phyloP scores from a whole-genome alignment of 352 stramenopile species.

The Phytophthora nicotianae region DNA sequence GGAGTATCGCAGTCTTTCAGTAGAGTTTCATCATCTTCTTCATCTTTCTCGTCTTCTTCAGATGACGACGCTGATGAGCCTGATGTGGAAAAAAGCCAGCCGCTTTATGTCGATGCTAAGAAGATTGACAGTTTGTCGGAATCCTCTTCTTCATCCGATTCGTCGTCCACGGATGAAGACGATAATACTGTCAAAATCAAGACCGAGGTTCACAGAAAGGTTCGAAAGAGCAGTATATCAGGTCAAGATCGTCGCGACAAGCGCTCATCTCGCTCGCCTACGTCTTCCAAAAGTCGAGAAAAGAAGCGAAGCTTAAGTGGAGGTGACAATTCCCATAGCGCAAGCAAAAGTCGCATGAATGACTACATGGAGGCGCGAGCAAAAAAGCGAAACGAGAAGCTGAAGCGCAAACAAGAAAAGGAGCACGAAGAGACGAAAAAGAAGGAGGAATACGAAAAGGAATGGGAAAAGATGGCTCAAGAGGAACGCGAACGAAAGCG shows the following conservation, averaged over 20 bases:
- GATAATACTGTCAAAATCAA: conserved; percentile 24
- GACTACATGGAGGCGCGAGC: conserved; percentile 88
- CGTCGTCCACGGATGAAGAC: conserved; percentile 32
- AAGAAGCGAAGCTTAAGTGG: conserved; percentile 48
- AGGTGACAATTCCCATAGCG: conserved; percentile 34
- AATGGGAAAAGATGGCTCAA: conserved; percentile 90
- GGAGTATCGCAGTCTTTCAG: conserved; percentile 3
- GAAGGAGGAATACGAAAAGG: conserved; percentile 87
- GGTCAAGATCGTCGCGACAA: conserved; percentile 24
- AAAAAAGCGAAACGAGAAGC: conserved; percentile 78
- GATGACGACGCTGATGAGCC: conserved; percentile 37
- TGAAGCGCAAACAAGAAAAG: conserved; percentile 76
- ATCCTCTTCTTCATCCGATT: conserved; percentile 36
- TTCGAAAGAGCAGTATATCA: conserved; percentile 33
- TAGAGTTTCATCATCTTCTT: conserved; percentile 18
- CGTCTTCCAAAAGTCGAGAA: conserved; percentile 43
- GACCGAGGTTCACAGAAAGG: conserved; percentile 27
- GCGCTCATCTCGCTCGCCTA: conserved; percentile 39
- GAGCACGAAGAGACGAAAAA: conserved; percentile 77
- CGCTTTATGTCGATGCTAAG: conserved; percentile 16
- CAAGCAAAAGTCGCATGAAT: conserved; percentile 86
- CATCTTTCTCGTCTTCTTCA: conserved; percentile 33
- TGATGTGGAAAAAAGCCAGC: conserved; percentile 26
- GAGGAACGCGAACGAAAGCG: conserved; percentile 83
- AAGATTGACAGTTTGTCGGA: conserved; percentile 29